phyloP scores from a whole-genome alignment of 2,329 filamentous ascomycete species.

The Penicillium sumatraense region DNA sequence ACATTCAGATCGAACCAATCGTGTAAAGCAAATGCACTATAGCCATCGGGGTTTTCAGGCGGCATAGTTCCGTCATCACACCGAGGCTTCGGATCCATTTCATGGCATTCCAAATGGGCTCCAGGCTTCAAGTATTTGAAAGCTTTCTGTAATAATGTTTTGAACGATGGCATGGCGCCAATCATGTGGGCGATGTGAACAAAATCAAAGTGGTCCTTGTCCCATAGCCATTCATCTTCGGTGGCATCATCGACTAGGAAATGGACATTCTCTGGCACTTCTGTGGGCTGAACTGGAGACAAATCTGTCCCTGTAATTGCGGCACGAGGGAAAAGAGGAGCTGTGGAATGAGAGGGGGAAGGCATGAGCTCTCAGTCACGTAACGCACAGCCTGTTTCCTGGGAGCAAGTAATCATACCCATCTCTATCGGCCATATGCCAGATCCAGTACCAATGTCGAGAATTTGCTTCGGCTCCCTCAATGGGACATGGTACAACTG shows the following conservation, averaged over 20 bases:
- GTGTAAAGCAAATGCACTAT: slow-evolving; percentile 45
- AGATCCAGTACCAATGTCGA: slow-evolving; percentile 65
- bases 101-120: slow-evolving; percentile 54
- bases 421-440: slow-evolving; percentile 73
- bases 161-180: slow-evolving; percentile 63
- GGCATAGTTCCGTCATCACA: slow-evolving; percentile 62
- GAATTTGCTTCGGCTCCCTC: slow-evolving; percentile 50
- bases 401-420: slow-evolving; percentile 42
- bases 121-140: slow-evolving; percentile 61
- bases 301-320: slow-evolving; percentile 68
- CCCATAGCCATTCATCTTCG: slow-evolving; percentile 64
- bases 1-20: slow-evolving; percentile 54
- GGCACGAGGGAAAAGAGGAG: slow-evolving; percentile 58
- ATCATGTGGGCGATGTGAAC: slow-evolving; percentile 64
- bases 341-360: slow-evolving; percentile 27
- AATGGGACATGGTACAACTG: slow-evolving; percentile 54
- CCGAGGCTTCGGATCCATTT: slow-evolving; percentile 51
- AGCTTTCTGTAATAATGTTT: slow-evolving; percentile 57
- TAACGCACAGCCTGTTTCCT: slow-evolving; percentile 1
- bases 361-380: slow-evolving; percentile 12
- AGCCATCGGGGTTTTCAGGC: slow-evolving; percentile 44
- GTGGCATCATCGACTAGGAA: slow-evolving; percentile 74
- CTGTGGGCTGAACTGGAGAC: slow-evolving; percentile 68
- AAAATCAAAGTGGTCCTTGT: slow-evolving; percentile 58
- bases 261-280: slow-evolving; percentile 72